These are phyloP conservation scores for Hydnum rufescens DNA, from an alignment of 768 basidiomycete genomes.

Conservation along the genomic window DNA sequence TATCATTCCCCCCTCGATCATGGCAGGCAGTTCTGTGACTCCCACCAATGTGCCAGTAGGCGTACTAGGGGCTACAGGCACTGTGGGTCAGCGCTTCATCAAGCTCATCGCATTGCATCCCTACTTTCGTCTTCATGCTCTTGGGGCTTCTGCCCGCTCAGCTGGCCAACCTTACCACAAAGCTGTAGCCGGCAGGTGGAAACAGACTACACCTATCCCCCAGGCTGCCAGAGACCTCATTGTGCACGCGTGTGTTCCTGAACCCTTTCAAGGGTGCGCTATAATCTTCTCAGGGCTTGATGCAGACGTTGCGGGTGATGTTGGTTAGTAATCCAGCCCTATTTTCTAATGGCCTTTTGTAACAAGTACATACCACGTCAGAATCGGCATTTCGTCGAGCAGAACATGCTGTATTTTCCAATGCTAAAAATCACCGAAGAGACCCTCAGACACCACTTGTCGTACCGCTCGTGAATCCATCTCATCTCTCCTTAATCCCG, in stretches of 20 bases:
- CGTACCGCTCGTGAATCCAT: constrained; percentile 87
- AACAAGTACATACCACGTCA: constrained; percentile 17
- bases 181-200: constrained; percentile 53
- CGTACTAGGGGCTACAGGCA: constrained; percentile 76
- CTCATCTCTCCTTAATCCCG: constrained; percentile 62
- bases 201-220: constrained; percentile 66
- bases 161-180: constrained; percentile 62
- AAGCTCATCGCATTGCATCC: constrained; percentile 72
- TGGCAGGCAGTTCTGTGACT: too few relatives aligned
- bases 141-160: constrained; percentile 78
- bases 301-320: constrained; percentile 83
- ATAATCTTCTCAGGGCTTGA: constrained; percentile 94
- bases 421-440: constrained; percentile 88
- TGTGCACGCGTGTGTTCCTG: constrained; percentile 58
- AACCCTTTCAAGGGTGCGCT: constrained; percentile 58
- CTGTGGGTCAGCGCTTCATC: constrained; percentile 92
- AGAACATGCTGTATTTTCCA: constrained; percentile 85
- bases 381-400: constrained; percentile 74
- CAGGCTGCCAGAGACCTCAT: constrained; percentile 35
- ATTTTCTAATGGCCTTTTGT: not conserved
- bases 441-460: constrained; percentile 87
- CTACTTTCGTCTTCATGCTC: constrained; percentile 67
- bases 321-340: constrained; percentile 36
- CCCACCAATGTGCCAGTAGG: constrained; percentile 40
- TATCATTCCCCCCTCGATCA: too few relatives aligned